A percentile compares a stretch with the other conserved stretches of the same genome.
phyloP scores from a whole-genome alignment of 2,329 filamentous ascomycete species.

The Westerdykella aurantiaca region DNA sequence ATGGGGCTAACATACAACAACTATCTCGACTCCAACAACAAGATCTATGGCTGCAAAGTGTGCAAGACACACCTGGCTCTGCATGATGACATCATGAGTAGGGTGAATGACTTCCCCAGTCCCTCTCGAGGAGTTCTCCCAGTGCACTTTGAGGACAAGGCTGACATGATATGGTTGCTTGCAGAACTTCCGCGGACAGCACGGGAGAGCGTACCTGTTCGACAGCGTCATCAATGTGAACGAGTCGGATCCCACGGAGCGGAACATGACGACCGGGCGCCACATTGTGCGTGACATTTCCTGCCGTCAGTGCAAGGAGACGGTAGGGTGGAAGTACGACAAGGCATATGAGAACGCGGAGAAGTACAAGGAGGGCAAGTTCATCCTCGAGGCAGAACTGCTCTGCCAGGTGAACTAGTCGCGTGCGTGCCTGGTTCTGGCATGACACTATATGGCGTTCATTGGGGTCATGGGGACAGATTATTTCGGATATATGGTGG shows the following conservation, averaged over 20 bases:
- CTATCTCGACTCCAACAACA: slow-evolving; percentile 70
- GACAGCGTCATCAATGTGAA: slow-evolving; percentile 88
- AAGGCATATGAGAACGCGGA: slow-evolving; percentile 87
- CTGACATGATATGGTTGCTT: slow-evolving; percentile 1
- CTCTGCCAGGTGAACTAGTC: slow-evolving; percentile 64
- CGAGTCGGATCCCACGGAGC: slow-evolving; percentile 77
- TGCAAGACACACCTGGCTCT: slow-evolving; percentile 96
- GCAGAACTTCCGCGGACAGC: slow-evolving; percentile 96
- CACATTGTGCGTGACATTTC: slow-evolving; percentile 91
- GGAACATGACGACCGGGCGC: slow-evolving; percentile 94
- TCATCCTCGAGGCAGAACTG: slow-evolving; percentile 87
- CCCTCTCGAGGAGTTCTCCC: neutral
- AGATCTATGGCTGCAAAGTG: slow-evolving; percentile 84
- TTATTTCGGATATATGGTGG: slow-evolving; percentile 1
- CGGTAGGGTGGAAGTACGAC: slow-evolving; percentile 98
- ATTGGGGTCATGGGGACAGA: slow-evolving; percentile 4
- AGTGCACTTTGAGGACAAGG: neutral
- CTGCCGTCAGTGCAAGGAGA: slow-evolving; percentile 85
- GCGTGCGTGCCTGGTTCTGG: slow-evolving; percentile 1
- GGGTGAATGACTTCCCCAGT: slow-evolving; percentile 52
- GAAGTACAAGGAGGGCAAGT: slow-evolving; percentile 99
- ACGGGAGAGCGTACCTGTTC: slow-evolving; percentile 97
- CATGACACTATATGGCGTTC: slow-evolving; percentile 25
- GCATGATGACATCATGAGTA: slow-evolving; percentile 91
- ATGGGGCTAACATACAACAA: slow-evolving; percentile 93